These are phyloP conservation scores for Pachyrhizus erosus DNA, from an alignment of 306 rosid genomes.

Conservation along the genomic window DNA sequence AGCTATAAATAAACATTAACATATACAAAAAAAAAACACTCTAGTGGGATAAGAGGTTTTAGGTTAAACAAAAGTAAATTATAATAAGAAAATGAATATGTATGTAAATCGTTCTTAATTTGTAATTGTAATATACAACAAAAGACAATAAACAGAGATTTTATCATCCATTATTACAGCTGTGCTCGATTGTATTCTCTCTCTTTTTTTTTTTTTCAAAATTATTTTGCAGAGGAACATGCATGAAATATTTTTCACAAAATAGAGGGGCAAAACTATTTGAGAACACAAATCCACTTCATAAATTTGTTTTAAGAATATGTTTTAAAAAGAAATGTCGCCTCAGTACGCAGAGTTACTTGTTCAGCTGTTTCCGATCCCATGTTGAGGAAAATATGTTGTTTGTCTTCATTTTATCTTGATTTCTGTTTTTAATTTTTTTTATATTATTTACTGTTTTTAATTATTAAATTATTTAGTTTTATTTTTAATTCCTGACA, in stretches of 20 bases:
- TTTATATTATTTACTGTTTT: no score
- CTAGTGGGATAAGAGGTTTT: not conserved
- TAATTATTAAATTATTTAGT: no score
- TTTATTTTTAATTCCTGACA: no score
- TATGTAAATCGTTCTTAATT: not conserved
- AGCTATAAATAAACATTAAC: constrained; percentile 26
- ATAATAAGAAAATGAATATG: not conserved
- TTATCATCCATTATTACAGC: not conserved
- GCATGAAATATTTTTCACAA: not conserved
- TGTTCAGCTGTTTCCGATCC: no score
- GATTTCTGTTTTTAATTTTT: no score
- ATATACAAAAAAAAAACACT: not conserved
- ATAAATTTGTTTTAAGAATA: not conserved
- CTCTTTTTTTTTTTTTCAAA: not conserved
- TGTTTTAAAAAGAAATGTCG: not conserved
- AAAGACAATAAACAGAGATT: not conserved
- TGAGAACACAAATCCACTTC: not conserved
- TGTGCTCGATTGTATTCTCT: not conserved
- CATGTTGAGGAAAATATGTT: no score
- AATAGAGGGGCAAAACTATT: not conserved
- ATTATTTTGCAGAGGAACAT: not conserved
- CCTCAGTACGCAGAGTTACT: not conserved
- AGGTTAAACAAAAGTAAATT: not conserved
- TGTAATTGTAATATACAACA: constrained; percentile 21
- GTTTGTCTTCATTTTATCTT: no score